These are phyloP conservation scores for Myxozyma neglecta DNA, from an alignment of 805 yeast species.

Conservation along the genomic window DNA sequence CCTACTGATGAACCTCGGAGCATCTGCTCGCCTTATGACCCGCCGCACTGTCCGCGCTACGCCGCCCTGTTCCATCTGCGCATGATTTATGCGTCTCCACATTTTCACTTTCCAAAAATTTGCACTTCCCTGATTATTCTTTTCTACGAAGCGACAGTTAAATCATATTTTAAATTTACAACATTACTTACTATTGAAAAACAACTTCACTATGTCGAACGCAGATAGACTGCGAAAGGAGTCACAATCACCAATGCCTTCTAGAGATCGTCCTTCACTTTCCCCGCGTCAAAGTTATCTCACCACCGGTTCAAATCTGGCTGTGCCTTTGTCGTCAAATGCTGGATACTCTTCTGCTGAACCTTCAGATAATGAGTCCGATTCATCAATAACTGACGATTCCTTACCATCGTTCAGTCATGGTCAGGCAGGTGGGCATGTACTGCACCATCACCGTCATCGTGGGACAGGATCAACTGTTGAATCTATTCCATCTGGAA, in stretches of 20 bases:
- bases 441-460: conserved; percentile 5
- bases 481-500: neutral
- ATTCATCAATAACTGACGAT: conserved; percentile 3
- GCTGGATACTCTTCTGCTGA: conserved; percentile 20
- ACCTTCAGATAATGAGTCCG: conserved; percentile 9
- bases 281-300: neutral
- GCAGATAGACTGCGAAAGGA: neutral
- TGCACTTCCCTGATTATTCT: too few relatives aligned
- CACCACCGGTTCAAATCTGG: neutral
- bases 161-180: too few relatives aligned
- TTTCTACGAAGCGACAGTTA: too few relatives aligned
- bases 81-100: neutral
- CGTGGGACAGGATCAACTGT: neutral
- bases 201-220: neutral
- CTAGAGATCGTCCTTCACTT: neutral
- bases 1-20: neutral
- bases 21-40: neutral
- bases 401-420: conserved; percentile 4
- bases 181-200: neutral
- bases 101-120: neutral
- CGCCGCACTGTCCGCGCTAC: conserved; percentile 1
- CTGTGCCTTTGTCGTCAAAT: neutral
- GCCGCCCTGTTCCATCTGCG: neutral
- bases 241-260: neutral
- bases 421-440: conserved; percentile 6